Conservation (phyloP, 257 asterid genomes). For the Fraxinus excelsior region DNA sequence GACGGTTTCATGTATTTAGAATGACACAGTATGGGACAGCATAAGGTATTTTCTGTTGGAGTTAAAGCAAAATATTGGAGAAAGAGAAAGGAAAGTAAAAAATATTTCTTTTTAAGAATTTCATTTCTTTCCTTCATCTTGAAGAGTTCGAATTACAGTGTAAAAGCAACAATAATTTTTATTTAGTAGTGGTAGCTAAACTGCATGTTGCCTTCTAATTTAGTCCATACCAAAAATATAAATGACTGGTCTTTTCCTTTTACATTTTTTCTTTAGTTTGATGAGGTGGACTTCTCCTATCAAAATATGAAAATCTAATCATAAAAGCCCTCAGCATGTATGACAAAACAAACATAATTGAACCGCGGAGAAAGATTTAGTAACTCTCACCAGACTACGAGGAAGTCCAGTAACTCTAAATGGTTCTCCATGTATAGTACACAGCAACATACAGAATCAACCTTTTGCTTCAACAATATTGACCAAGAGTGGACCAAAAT, state of each 20-base stretch:
- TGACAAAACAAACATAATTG: slow-evolving; percentile 13
- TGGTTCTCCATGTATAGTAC: slow-evolving; percentile 88
- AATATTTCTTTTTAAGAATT: neutral
- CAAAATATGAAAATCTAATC: neutral
- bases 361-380: slow-evolving; percentile 12
- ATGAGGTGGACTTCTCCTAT: neutral
- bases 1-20: neutral
- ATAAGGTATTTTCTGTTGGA: neutral
- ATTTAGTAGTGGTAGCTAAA: neutral
- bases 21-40: neutral
- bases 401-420: slow-evolving; percentile 92
- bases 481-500: slow-evolving; percentile 91
- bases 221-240: neutral
- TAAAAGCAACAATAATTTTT: neutral
- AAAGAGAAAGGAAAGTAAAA: neutral
- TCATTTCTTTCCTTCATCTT: neutral
- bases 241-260: neutral
- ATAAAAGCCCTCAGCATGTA: slow-evolving; percentile 9
- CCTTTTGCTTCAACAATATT: slow-evolving; percentile 85
- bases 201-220: neutral
- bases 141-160: neutral
- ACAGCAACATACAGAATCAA: slow-evolving; percentile 64
- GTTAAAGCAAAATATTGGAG: neutral
- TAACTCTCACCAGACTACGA: slow-evolving; percentile 77
- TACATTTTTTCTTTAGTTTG: neutral